Percentiles rank a stretch among this genome's conserved stretches.
These are phyloP conservation scores for Guyanaporus albipodus DNA, from an alignment of 768 basidiomycete species.

Conservation along the genomic window DNA sequence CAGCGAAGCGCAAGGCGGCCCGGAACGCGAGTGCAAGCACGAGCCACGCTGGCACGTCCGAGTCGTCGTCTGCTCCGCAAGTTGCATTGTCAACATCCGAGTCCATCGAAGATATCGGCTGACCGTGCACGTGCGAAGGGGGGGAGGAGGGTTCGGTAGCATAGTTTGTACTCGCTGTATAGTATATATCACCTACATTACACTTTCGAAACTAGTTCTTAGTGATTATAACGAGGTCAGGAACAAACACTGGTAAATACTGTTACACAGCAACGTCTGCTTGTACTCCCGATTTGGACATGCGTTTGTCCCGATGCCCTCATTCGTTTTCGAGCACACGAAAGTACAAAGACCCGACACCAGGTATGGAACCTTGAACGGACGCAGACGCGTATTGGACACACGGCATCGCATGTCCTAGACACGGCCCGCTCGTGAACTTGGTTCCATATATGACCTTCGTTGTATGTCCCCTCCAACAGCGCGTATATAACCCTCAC, in stretches of 20 bases:
- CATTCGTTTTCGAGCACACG: too few species aligned
- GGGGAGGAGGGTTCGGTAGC: too few species aligned
- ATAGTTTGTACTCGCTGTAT: slow-evolving; percentile 3
- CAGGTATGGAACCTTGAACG: neutral
- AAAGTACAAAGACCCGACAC: slow-evolving; percentile 15
- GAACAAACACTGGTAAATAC: slow-evolving; percentile 8
- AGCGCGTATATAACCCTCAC: slow-evolving; percentile 9
- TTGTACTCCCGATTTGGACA: slow-evolving; percentile 32
- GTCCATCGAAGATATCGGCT: slow-evolving; percentile 34
- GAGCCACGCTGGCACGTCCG: neutral
- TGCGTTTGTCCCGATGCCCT: slow-evolving; percentile 26
- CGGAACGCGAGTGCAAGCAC: neutral
- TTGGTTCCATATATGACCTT: slow-evolving; percentile 15
- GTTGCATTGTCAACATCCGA: neutral
- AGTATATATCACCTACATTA: slow-evolving; percentile 13
- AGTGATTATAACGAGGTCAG: slow-evolving; percentile 10
- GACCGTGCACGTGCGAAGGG: too few species aligned
- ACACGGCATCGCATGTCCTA: too few species aligned
- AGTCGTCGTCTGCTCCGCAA: slow-evolving; percentile 11
- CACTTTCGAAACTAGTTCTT: neutral
- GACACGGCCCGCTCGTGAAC: too few species aligned
- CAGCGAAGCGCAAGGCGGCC: slow-evolving; percentile 18
- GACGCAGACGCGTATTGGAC: neutral
- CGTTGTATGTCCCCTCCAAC: slow-evolving; percentile 8
- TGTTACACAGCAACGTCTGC: slow-evolving; percentile 6